Base-by-base conservation (phyloP, 306 rosid genomes). In the Senna siamea region DNA sequence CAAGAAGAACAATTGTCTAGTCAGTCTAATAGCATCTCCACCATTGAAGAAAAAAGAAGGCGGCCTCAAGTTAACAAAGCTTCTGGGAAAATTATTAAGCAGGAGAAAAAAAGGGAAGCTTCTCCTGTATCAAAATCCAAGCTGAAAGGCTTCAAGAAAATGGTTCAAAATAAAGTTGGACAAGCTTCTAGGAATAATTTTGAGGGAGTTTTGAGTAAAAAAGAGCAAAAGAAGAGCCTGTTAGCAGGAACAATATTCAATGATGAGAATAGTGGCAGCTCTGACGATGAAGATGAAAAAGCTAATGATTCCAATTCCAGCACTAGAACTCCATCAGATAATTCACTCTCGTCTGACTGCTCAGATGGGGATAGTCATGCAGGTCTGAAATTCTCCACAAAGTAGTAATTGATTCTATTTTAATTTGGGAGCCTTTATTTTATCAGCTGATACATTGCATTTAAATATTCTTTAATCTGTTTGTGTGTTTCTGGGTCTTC, bases 341-440 rank as follows among this genome's bases (percentile, higher is more conserved):
- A 73, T 74, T 87, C 94, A 28, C 68, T 80, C 15, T 65, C 83
- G 22, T 85, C 92, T 37, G 86, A 84, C 79, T 87, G 57, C 80
- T 85, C 94, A 26, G 98, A 89, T 23, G 92, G 80, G 67, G 87
- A 85, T 76, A 88, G 88, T 82, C 87, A 85, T 55, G 75, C 88
- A 71, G 88, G 76, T 78, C 63, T 65, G 77, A 71, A 61, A 61
- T 72, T 74, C 82, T 44, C 79, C 74, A 26, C 72, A 64, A n/a
- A n/a, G 41, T 56, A 85, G 88, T 77, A 84, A 69, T 76, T 65
- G 69, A 66, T 75, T 62, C 20, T 62, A 26, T 47, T 70, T 78
- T 26, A 10, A 20, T 4, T 61, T 77, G 26, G 9, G 28, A 47
- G 70, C 22, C 30, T 72, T 62, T 50, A 20, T 65, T 58, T 65